Evolutionary conservation across 1,284 basidiomycete genomes (phyloP), one percentile per base, ranked within the genome.

Genomic region (Psilocybe mexicana): DNA sequence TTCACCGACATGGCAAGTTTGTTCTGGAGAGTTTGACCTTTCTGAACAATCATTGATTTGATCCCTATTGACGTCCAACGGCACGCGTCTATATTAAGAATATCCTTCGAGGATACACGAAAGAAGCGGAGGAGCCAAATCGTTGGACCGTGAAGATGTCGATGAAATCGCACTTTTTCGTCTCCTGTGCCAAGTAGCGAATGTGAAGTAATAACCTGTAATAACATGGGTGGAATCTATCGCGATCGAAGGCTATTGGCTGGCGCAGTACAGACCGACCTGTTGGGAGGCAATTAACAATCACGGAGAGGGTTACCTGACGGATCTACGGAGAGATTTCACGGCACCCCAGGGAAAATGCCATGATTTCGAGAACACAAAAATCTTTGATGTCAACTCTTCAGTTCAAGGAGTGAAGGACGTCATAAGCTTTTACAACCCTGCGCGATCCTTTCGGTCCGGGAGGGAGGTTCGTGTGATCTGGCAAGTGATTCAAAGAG

Each of bases 111-210:
- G 54, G 59, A 68, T 62, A 67, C 65, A 72, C 73, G 72, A 73
- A 74, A 73, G 65, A 56, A 69, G 65, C 73, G 70, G 72, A 69
- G 46, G 64, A 55, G 38, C 55, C 63, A 64, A 53, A 61, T 60
- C 53, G 49, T 63, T 60, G 65, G 67, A 46, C 62, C 65, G 60
- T 49, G 53, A 46, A 59, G 57, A 53, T 70, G 64, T 75, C 75
- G 74, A 76, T 69, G 69, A 63, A 74, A 76, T 75, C 74, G 74
- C 74, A 76, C 72, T 66, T 72, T 33, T 70, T 59, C 48, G 43
- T 53, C 26, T 33, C 30, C 52, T 45, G 43, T 33, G 56, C 59
- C 54, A 63, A 60, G 61, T 44, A 52, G 25, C 57, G 35, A 47
- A 52, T 50, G 30, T 18, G 1, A 18, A 18, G 18, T 33, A 33